A percentile compares a stretch with the other conserved stretches of the same genome.
Evolutionary conservation across 192 early-diverging fungal genomes (phyloP).

Genomic region (Geranomyces variabilis): DNA sequence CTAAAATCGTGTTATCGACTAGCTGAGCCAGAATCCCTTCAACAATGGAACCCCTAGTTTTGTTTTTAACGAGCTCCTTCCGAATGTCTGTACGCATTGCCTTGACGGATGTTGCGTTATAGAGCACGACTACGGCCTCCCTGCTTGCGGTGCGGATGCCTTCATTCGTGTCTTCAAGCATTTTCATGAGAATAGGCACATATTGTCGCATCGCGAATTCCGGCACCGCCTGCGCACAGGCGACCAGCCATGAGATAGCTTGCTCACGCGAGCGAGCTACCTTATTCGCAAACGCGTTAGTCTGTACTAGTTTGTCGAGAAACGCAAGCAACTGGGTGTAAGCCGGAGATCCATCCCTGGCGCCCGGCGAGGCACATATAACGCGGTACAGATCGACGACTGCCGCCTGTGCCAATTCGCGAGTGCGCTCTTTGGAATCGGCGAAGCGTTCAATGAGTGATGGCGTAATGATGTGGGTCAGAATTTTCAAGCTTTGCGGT

Average conservation of each 20-base stretch:
- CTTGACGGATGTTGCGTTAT: slow-evolving; percentile 9
- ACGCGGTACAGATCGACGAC: slow-evolving; percentile 14
- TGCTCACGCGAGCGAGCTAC: slow-evolving; percentile 11
- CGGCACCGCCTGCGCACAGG: not conserved
- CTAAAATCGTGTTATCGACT: not conserved
- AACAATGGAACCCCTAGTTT: slow-evolving; percentile 34
- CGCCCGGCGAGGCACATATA: not conserved
- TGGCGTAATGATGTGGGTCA: not conserved
- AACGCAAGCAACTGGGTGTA: not conserved
- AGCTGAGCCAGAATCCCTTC: slow-evolving; percentile 25
- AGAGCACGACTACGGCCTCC: slow-evolving; percentile 10
- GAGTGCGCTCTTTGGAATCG: slow-evolving; percentile 13
- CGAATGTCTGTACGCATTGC: slow-evolving; percentile 20
- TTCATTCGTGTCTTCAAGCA: slow-evolving; percentile 34
- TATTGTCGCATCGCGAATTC: slow-evolving; percentile 13
- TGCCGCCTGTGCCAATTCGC: slow-evolving; percentile 10
- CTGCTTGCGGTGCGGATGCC: slow-evolving; percentile 14
- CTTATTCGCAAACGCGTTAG: slow-evolving; percentile 16
- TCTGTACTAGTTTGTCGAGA: slow-evolving; percentile 12
- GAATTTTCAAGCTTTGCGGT: not conserved
- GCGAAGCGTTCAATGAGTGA: slow-evolving; percentile 11
- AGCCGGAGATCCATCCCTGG: not conserved
- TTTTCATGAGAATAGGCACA: slow-evolving; percentile 16
- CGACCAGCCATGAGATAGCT: not conserved
- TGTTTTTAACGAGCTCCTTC: slow-evolving; percentile 31